Base-by-base conservation (phyloP, 176 grass and related monocot genomes). In the Triticum timopheevii region DNA sequence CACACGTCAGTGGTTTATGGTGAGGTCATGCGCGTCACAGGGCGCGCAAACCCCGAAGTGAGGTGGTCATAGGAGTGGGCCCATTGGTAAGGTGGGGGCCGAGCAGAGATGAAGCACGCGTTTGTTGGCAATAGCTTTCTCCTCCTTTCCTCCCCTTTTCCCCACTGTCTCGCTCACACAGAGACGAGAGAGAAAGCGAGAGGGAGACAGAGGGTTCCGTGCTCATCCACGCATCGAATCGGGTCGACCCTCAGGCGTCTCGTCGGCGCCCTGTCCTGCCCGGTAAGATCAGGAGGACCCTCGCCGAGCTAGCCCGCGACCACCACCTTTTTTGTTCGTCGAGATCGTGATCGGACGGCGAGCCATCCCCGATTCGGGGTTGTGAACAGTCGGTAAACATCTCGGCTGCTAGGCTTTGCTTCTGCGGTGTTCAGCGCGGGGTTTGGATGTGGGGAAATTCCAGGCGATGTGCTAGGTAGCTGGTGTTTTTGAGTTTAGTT, bases 141-240 rank as follows among this genome's bases (percentile, higher is more conserved):
- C 74, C 47, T 35, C 77, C 24, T 20, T n/a, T 50, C 19, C 49
- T 23, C 58, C 44, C 19, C 50, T 77, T 74, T 74, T 65, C 77
- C 78, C 49, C 28, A 22, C 40, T 73, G 65, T 64, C 84, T 58
- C 31, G 8, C 22, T 63, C 59, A 28, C 59, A 76, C 69, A 9
- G 1, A 22, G 13, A 13, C 19, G 27, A 52, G 42, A 59, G 66
- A 73, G 66, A 77, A 36, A 28, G 31, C 19, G 13, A 30, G 54
- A 15, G 45, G 63, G 80, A 70, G 35, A 40, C 61, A 45, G 76
- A 39, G 50, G 81, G 85, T 77, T 91, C 69, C 81, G 70, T 81
- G 49, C 70, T 85, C 31, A 39, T 36, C 70, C 70, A 70, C 90
- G 82, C 85, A 40, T 87, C 81, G 81, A 80, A 84, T 80, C 85